A percentile compares a stretch with the other conserved stretches of the same genome.
Evolutionary conservation across 208 protist genomes (phyloP).

Genomic region (Leishmania aethiopica): DNA sequence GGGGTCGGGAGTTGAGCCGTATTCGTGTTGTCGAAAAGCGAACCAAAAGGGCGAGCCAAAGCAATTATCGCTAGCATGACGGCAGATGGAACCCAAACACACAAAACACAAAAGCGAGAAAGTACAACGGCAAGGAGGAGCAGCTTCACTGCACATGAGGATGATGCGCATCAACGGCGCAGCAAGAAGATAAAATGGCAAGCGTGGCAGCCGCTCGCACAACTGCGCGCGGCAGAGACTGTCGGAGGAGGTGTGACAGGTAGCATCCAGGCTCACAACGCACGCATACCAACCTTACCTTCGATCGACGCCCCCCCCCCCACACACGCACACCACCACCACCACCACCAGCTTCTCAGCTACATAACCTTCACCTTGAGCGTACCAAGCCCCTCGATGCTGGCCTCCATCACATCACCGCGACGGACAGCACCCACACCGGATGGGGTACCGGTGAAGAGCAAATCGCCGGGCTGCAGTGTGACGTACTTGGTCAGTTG

Average conservation of each 20-base stretch:
- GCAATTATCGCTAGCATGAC: not conserved
- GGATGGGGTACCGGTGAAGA: conserved; percentile 87
- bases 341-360: not conserved
- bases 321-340: too few species aligned
- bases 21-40: not conserved
- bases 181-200: not conserved
- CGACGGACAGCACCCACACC: conserved; percentile 75
- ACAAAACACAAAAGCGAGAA: not conserved
- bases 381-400: conserved; percentile 62
- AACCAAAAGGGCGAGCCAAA: not conserved
- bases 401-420: conserved; percentile 72
- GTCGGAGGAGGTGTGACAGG: not conserved
- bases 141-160: not conserved
- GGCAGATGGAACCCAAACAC: not conserved
- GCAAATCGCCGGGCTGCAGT: conserved; percentile 80
- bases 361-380: conserved; percentile 48
- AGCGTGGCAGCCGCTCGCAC: too few species aligned
- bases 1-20: not conserved
- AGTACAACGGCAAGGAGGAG: not conserved
- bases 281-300: not conserved
- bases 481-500: conserved; percentile 72
- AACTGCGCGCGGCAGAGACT: not conserved
- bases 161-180: not conserved
- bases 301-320: not conserved
- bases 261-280: not conserved